Conservation (phyloP, 2,329 filamentous ascomycete genomes). For the Iodosphaeria phyllophila region DNA sequence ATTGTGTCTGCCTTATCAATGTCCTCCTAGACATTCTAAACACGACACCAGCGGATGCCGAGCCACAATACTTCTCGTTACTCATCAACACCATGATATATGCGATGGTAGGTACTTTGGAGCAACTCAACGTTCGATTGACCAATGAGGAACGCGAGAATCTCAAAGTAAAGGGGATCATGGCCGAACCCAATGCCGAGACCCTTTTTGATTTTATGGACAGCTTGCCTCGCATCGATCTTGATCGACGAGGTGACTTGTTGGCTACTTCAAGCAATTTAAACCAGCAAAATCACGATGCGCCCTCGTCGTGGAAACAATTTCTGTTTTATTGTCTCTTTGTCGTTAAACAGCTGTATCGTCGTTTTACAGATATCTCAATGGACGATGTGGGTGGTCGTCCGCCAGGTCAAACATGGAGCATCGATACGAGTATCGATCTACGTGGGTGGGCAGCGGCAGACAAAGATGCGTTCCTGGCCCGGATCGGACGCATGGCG, state of each 20-base stretch:
- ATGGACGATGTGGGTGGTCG: conserved; percentile 2
- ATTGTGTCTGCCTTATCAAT: conserved; percentile 21
- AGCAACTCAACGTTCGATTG: conserved; percentile 1
- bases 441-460: conserved; percentile 3
- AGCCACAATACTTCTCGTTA: conserved; percentile 8
- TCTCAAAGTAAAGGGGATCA: too few species aligned
- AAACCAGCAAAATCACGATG: conserved; percentile 3
- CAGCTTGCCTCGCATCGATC: conserved; percentile 3
- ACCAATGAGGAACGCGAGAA: too few species aligned
- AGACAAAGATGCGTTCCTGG: conserved; percentile 11
- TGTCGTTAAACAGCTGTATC: conserved; percentile 12
- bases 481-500: conserved; percentile 11
- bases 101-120: conserved; percentile 6
- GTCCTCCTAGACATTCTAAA: conserved; percentile 13
- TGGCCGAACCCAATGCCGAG: too few species aligned
- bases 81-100: conserved; percentile 12
- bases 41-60: too few species aligned
- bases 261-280: conserved; percentile 2
- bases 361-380: conserved; percentile 8
- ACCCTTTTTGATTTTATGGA: too few species aligned
- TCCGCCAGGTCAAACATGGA: too few species aligned
- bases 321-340: conserved; percentile 10
- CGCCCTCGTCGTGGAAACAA: conserved; percentile 3
- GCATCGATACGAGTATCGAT: not conserved
- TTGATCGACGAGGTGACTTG: conserved; percentile 3